Evolutionary conservation across 1,284 basidiomycete genomes (phyloP).

Genomic region (Cutaneotrichosporon sp.): DNA sequence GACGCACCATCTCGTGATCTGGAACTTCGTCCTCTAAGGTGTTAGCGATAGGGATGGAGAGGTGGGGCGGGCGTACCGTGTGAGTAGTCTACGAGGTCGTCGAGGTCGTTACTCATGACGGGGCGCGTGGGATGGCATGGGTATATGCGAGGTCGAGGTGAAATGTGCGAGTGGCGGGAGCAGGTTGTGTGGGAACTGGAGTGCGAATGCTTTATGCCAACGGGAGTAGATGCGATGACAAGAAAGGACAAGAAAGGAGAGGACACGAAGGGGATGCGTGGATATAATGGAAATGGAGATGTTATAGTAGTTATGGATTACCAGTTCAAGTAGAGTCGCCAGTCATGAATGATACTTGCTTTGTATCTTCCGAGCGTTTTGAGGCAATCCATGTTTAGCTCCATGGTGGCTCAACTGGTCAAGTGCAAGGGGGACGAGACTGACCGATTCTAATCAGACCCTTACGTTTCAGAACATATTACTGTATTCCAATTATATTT

Average conservation of each 20-base stretch:
- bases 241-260: no score
- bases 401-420: no score
- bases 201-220: not conserved
- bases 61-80: slow-evolving; percentile 16
- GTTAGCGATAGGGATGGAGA: not conserved
- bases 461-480: not conserved
- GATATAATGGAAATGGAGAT: no score
- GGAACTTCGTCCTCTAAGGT: slow-evolving; percentile 18
- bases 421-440: no score
- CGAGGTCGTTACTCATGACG: slow-evolving; percentile 18
- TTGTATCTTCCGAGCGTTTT: no score
- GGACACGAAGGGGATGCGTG: no score
- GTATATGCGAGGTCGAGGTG: not conserved
- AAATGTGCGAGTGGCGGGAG: not conserved
- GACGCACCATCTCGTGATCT: slow-evolving; percentile 25
- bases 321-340: no score
- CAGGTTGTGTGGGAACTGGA: not conserved
- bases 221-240: no score
- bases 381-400: no score
- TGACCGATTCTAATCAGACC: not conserved
- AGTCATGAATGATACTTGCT: no score
- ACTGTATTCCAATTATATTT: not conserved
- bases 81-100: slow-evolving; percentile 21
- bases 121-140: slow-evolving; percentile 1
- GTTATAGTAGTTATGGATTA: no score